Evolutionary conservation across 2,329 filamentous ascomycete genomes (phyloP).

Genomic region (Thielaviopsis ethacetica): DNA sequence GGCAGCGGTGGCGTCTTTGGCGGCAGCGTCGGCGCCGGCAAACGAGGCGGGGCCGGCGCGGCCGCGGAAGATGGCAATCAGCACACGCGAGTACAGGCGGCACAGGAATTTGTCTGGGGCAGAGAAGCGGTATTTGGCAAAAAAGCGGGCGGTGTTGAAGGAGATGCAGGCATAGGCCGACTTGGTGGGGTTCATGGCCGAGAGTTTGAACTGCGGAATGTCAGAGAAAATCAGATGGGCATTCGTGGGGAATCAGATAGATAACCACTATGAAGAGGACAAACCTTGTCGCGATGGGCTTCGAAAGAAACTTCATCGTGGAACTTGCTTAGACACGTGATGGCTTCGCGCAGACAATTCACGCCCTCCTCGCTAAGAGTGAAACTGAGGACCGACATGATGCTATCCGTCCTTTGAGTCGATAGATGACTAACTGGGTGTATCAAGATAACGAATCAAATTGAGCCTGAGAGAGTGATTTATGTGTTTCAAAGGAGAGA

Average conservation of each 20-base stretch:
- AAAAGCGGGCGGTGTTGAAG: slow-evolving; percentile 52
- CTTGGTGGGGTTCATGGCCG: slow-evolving; percentile 63
- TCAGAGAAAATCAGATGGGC: slow-evolving; percentile 30
- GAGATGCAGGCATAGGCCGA: slow-evolving; percentile 62
- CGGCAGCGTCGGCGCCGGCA: slow-evolving; percentile 43
- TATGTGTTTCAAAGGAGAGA: not conserved
- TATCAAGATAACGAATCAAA: not conserved
- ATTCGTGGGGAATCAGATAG: too few relatives aligned
- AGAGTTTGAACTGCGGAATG: slow-evolving; percentile 47
- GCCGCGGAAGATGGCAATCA: slow-evolving; percentile 60
- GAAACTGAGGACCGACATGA: slow-evolving; percentile 52
- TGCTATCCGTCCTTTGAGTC: not conserved
- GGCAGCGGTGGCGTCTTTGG: slow-evolving; percentile 25
- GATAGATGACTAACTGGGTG: not conserved
- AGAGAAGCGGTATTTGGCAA: slow-evolving; percentile 53
- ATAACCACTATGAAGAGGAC: too few relatives aligned
- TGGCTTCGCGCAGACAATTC: slow-evolving; percentile 51
- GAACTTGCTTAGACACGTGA: slow-evolving; percentile 63
- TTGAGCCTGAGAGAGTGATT: not conserved
- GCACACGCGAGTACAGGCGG: slow-evolving; percentile 38
- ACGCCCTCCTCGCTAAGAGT: slow-evolving; percentile 60
- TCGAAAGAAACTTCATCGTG: slow-evolving; percentile 65
- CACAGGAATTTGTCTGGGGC: slow-evolving; percentile 48
- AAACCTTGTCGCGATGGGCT: slow-evolving; percentile 49
- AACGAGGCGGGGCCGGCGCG: slow-evolving; percentile 39